Percentiles rank a stretch among this genome's conserved stretches.
Conservation (phyloP, 1,139 yeast genomes). For the Hansenula sp. region DNA sequence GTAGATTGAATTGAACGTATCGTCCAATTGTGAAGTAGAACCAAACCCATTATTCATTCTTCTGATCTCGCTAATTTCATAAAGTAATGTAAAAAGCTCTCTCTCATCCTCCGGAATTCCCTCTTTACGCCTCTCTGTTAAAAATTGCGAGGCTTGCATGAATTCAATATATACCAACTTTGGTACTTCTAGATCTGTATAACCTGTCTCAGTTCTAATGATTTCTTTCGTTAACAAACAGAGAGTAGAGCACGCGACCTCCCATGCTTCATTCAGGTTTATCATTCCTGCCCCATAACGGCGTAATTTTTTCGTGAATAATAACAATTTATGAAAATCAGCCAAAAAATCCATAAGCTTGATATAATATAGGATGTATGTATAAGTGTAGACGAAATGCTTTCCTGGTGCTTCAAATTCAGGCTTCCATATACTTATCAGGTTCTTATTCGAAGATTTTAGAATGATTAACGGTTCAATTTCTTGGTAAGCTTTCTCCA, state of each 20-base stretch:
- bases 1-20: constrained; percentile 62
- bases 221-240: constrained; percentile 48
- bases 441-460: constrained; percentile 64
- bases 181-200: constrained; percentile 50
- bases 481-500: constrained; percentile 55
- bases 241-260: constrained; percentile 41
- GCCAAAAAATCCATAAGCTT: constrained; percentile 48
- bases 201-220: constrained; percentile 41
- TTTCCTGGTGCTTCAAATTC: constrained; percentile 90
- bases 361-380: constrained; percentile 64
- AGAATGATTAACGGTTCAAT: constrained; percentile 62
- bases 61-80: constrained; percentile 59
- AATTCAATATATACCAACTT: constrained; percentile 46
- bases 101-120: constrained; percentile 31
- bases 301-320: constrained; percentile 66
- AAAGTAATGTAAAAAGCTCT: constrained; percentile 39
- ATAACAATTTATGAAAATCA: constrained; percentile 58
- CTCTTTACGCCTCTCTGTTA: constrained; percentile 25
- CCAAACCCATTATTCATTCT: constrained; percentile 80
- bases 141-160: constrained; percentile 33
- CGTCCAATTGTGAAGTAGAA: constrained; percentile 75
- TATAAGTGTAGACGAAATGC: constrained; percentile 75
- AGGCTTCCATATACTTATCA: constrained; percentile 91
- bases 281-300: constrained; percentile 75
- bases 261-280: constrained; percentile 63